Conservation (phyloP, 495 filamentous ascomycete species). For the Filosporella fistucella region DNA sequence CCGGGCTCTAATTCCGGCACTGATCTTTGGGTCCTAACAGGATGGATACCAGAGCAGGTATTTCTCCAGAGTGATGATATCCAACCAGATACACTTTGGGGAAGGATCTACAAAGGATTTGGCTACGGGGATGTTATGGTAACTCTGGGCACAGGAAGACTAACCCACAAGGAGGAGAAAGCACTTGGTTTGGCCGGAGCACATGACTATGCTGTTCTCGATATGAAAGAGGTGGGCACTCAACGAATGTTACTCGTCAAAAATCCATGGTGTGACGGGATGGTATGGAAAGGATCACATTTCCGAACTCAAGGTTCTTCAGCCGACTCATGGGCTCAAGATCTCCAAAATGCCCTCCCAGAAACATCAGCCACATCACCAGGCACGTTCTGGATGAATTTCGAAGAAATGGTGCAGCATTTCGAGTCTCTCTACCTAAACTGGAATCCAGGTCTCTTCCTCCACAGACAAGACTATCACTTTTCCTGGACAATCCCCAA, state of each 20-base stretch:
- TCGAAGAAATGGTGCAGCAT: slow-evolving; percentile 77
- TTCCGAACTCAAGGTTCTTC: neutral
- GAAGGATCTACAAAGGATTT: slow-evolving; percentile 68
- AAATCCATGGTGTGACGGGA: slow-evolving; percentile 90
- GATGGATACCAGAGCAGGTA: slow-evolving; percentile 96
- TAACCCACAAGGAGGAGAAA: slow-evolving; percentile 67
- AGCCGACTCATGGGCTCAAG: slow-evolving; percentile 8
- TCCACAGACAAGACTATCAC: slow-evolving; percentile 77
- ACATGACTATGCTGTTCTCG: slow-evolving; percentile 91
- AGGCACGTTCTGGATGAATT: slow-evolving; percentile 88
- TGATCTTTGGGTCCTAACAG: slow-evolving; percentile 83
- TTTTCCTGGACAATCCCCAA: slow-evolving; percentile 77
- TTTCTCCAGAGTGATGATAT: slow-evolving; percentile 82
- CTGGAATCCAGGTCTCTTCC: slow-evolving; percentile 90
- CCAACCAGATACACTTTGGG: slow-evolving; percentile 72
- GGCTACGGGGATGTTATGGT: slow-evolving; percentile 77
- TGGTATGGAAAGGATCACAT: slow-evolving; percentile 54
- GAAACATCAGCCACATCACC: slow-evolving; percentile 29
- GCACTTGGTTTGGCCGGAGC: slow-evolving; percentile 78
- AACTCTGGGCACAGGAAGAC: slow-evolving; percentile 83
- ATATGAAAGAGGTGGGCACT: slow-evolving; percentile 63
- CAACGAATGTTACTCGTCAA: slow-evolving; percentile 75
- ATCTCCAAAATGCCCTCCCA: slow-evolving; percentile 14
- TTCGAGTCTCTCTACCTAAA: slow-evolving; percentile 96
- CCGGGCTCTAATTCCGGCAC: slow-evolving; percentile 98